Conservation (phyloP, 306 rosid genomes). For the Argentina anserina region DNA sequence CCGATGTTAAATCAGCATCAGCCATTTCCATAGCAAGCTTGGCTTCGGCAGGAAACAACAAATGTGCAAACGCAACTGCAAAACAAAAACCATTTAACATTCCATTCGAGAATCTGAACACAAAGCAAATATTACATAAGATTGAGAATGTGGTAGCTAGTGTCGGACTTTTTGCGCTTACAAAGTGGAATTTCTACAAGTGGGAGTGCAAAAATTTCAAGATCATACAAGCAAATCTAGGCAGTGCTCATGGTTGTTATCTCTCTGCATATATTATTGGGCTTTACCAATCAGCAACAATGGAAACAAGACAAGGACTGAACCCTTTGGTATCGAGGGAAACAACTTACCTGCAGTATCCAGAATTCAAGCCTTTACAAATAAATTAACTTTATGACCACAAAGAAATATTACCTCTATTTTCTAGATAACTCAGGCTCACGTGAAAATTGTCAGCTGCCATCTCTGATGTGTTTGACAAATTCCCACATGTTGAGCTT, state of each 20-base stretch:
- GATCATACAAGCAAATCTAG: not conserved
- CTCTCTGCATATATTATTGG: not conserved
- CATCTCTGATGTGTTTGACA: conserved; percentile 41
- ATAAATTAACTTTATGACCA: not conserved
- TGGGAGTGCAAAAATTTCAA: not conserved
- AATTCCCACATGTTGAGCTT: conserved; percentile 43
- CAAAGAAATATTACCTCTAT: conserved; percentile 61
- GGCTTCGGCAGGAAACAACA: conserved; percentile 82
- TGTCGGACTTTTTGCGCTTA: not conserved
- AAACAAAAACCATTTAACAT: conserved; percentile 10
- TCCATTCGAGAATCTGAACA: conserved; percentile 5
- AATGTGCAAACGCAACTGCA: conserved; percentile 73
- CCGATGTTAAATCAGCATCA: conserved; percentile 43
- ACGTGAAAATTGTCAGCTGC: conserved; percentile 55
- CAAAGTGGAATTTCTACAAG: not conserved
- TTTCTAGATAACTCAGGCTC: conserved; percentile 68
- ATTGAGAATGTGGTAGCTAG: not conserved
- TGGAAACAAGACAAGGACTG: not conserved
- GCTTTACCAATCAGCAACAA: not conserved
- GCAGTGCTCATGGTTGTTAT: not conserved
- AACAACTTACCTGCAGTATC: not conserved
- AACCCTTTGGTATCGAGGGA: not conserved
- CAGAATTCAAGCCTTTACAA: not conserved
- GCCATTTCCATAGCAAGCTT: conserved; percentile 79
- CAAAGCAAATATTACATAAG: not conserved